phyloP scores from a whole-genome alignment of 345 rosid species.

The Camelina laxa region DNA sequence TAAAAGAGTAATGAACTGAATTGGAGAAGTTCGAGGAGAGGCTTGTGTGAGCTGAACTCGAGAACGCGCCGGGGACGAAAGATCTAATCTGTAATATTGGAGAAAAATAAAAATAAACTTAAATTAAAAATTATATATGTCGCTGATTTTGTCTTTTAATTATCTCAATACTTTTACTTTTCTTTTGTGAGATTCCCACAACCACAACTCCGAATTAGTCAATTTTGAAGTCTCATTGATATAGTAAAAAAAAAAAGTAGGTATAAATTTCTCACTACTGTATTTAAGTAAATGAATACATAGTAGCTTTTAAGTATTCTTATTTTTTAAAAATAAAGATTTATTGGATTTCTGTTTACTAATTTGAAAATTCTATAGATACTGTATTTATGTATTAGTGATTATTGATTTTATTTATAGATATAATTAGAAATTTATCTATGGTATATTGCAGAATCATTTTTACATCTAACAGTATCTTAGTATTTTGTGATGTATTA shows the following conservation, averaged over 20 bases:
- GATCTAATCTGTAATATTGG: slow-evolving; percentile 27
- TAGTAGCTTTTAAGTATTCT: neutral
- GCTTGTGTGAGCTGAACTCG: too few relatives aligned
- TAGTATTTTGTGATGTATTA: too few relatives aligned
- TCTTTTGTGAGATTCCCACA: neutral
- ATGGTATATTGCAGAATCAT: too few relatives aligned
- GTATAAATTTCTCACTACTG: too few relatives aligned
- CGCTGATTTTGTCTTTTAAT: slow-evolving; percentile 25
- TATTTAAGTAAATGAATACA: too few relatives aligned
- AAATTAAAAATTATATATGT: neutral
- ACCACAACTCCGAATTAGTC: slow-evolving; percentile 8
- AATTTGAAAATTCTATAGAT: too few relatives aligned
- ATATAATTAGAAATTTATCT: too few relatives aligned
- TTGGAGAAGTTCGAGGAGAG: slow-evolving; percentile 5
- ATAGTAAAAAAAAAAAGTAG: too few relatives aligned
- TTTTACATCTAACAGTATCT: too few relatives aligned
- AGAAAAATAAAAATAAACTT: neutral
- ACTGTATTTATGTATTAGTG: too few relatives aligned
- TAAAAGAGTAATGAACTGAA: neutral
- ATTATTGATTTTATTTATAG: too few relatives aligned
- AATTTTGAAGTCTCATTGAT: neutral
- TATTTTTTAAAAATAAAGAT: neutral
- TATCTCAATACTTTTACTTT: neutral
- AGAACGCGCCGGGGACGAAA: slow-evolving; percentile 10
- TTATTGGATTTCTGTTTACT: too few relatives aligned